Evolutionary conservation across 768 basidiomycete species (phyloP).

Genomic region (Multifurca ochricompacta): DNA sequence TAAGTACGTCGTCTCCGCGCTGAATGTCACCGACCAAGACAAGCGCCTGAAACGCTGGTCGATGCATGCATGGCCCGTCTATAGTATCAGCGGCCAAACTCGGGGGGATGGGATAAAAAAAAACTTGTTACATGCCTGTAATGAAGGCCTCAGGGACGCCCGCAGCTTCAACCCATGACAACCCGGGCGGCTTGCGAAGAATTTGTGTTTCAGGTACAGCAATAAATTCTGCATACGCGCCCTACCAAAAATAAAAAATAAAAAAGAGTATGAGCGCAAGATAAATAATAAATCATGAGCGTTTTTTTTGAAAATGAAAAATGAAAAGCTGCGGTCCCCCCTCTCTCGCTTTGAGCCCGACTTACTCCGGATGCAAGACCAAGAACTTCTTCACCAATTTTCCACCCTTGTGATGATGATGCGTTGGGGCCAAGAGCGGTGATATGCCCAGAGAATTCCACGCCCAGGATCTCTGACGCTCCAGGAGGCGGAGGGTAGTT

Average conservation of each 20-base stretch:
- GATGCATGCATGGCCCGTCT: too few species aligned
- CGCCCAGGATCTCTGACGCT: constrained; percentile 67
- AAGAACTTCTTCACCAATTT: constrained; percentile 76
- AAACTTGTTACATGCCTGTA: constrained; percentile 48
- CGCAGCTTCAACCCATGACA: constrained; percentile 82
- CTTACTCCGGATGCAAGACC: constrained; percentile 77
- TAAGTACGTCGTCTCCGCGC: constrained; percentile 64
- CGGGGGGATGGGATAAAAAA: not conserved
- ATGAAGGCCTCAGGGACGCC: constrained; percentile 84
- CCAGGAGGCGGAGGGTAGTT: constrained; percentile 75
- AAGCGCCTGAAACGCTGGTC: constrained; percentile 52
- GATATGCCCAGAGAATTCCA: constrained; percentile 77
- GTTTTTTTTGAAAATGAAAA: too few species aligned
- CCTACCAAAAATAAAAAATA: constrained; percentile 40
- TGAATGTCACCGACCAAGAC: constrained; percentile 63
- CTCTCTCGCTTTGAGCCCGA: too few species aligned
- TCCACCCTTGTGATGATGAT: constrained; percentile 26
- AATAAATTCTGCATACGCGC: constrained; percentile 88
- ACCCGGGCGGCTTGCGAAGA: constrained; percentile 60
- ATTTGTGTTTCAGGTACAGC: constrained; percentile 57
- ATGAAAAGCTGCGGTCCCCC: too few species aligned
- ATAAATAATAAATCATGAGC: too few species aligned
- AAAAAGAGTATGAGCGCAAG: not conserved
- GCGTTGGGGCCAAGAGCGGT: constrained; percentile 31
- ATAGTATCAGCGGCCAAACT: not conserved